Evolutionary conservation across 129 eudicot species (phyloP).

Genomic region (Cynara cardunculus): DNA sequence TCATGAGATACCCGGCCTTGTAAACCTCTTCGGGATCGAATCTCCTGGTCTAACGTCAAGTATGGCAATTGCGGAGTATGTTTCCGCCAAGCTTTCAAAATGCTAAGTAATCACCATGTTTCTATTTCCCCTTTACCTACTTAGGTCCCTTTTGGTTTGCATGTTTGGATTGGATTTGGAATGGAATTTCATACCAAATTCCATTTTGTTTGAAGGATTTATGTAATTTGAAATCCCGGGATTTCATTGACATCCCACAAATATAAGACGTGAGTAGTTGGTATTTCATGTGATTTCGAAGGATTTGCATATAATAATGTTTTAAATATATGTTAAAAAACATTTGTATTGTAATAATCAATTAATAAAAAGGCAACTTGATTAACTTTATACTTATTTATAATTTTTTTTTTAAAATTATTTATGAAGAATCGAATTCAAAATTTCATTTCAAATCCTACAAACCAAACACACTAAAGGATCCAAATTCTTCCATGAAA

Average conservation of each 20-base stretch:
- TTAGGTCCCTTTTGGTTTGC: neutral
- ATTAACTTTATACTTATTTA: too few species aligned
- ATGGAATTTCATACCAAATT: neutral
- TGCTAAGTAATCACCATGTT: constrained; percentile 4
- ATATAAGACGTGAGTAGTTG: too few species aligned
- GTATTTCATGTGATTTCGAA: too few species aligned
- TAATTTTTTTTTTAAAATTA: too few species aligned
- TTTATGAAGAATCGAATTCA: neutral
- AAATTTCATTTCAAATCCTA: neutral
- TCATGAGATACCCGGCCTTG: constrained; percentile 76
- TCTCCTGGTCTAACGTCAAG: constrained; percentile 95
- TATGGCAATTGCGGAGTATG: constrained; percentile 81
- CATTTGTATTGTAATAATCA: too few species aligned
- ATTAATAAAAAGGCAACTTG: too few species aligned
- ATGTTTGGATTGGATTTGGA: neutral
- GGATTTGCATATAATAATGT: too few species aligned
- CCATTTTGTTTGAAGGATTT: neutral
- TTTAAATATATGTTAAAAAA: too few species aligned
- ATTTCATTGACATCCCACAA: neutral
- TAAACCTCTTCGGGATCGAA: constrained; percentile 87
- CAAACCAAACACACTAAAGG: neutral
- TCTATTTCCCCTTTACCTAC: neutral
- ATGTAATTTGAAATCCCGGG: neutral
- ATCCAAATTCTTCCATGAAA: neutral
- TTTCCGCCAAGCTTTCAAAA: constrained; percentile 43